A percentile compares a stretch with the other conserved stretches of the same genome.
These are phyloP conservation scores for Graphiopsis chlorocephala DNA, from an alignment of 2,329 filamentous ascomycete species.

Conservation along the genomic window DNA sequence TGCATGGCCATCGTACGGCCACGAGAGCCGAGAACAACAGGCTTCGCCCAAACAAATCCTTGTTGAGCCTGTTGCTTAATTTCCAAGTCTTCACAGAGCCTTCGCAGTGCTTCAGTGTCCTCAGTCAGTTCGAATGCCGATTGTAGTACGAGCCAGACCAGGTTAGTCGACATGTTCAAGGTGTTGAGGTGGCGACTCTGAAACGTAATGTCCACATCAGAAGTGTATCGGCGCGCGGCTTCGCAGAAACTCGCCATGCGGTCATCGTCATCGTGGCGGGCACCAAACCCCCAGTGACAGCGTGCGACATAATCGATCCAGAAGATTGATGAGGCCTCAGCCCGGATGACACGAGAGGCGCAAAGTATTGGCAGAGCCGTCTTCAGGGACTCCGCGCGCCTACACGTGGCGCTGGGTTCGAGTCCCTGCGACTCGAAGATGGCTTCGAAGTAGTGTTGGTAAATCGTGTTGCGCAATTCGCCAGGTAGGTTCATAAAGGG, in stretches of 20 bases:
- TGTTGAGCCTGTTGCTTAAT: neutral
- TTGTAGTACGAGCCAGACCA: neutral
- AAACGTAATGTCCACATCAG: neutral
- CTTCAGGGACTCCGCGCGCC: neutral
- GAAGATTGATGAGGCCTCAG: neutral
- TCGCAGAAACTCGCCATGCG: neutral
- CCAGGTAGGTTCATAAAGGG: neutral
- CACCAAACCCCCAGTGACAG: neutral
- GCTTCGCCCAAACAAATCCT: neutral
- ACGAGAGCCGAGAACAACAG: neutral
- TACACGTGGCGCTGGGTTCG: neutral
- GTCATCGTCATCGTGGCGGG: neutral
- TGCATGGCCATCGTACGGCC: neutral
- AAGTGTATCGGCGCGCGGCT: neutral
- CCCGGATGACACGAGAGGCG: neutral
- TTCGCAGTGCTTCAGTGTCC: neutral
- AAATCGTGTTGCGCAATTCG: conserved; percentile 4
- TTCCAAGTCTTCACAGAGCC: neutral
- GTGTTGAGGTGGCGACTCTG: neutral
- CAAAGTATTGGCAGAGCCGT: neutral
- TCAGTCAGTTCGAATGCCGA: neutral
- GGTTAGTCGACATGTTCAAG: neutral
- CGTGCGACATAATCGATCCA: neutral
- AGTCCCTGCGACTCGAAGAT: neutral
- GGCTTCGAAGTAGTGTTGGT: neutral